These are phyloP conservation scores for Eimeria praecox DNA, from an alignment of 169 alveolate species.

Conservation along the genomic window DNA sequence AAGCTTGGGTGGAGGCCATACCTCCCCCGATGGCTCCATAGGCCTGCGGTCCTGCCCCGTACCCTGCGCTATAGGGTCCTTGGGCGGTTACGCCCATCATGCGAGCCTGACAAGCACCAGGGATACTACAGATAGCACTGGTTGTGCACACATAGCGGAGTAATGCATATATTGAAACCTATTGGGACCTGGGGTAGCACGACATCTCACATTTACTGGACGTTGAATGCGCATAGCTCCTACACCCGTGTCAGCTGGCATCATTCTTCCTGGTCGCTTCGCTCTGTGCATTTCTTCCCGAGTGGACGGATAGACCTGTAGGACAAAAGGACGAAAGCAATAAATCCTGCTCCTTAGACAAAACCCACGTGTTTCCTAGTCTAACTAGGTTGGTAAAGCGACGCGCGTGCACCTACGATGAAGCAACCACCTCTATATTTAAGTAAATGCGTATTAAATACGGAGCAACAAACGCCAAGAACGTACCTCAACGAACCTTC, in stretches of 20 bases:
- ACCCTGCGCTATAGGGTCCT: slow-evolving; percentile 74
- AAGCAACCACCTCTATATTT: not conserved
- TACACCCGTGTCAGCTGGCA: slow-evolving; percentile 63
- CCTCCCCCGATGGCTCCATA: slow-evolving; percentile 65
- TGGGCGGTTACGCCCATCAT: slow-evolving; percentile 47
- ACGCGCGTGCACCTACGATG: too few relatives aligned
- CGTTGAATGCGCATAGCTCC: slow-evolving; percentile 74
- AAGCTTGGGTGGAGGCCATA: slow-evolving; percentile 46
- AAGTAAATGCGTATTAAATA: not conserved
- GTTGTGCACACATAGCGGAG: not conserved
- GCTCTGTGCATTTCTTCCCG: slow-evolving; percentile 79
- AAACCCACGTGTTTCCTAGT: not conserved
- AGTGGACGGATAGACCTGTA: slow-evolving; percentile 78
- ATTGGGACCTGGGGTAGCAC: not conserved
- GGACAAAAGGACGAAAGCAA: not conserved
- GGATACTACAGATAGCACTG: not conserved
- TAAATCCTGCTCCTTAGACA: not conserved
- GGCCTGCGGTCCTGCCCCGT: slow-evolving; percentile 56
- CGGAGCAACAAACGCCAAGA: not conserved
- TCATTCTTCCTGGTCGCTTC: slow-evolving; percentile 64
- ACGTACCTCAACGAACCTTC: slow-evolving; percentile 73
- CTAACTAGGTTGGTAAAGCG: not conserved
- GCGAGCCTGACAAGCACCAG: slow-evolving; percentile 47
- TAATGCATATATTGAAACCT: not conserved
- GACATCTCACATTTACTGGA: slow-evolving; percentile 47